Evolutionary conservation across 2,329 filamentous ascomycete species (phyloP), one percentile per base, ranked within the genome.

Genomic region (Beauveria scarabaeidicola): DNA sequence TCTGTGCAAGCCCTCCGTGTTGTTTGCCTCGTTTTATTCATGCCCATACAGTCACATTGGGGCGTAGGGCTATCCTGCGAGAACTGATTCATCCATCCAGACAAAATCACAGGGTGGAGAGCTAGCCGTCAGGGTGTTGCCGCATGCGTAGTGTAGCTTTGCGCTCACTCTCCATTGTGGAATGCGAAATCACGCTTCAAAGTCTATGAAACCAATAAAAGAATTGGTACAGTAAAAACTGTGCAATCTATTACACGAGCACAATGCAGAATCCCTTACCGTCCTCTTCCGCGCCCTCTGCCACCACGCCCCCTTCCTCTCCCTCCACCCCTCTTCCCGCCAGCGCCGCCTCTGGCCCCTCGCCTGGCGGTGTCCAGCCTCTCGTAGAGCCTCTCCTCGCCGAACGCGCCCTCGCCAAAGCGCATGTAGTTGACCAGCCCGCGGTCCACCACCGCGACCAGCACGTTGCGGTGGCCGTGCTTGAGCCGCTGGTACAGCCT

Each of bases 391-490:
- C 75, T 84, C 72, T 96, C 91, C 63, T 84, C 81, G 0, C 80
- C 87, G 73, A 97, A 97, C 1, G 86, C 87, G 11, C 85, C 86
- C 75, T 97, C 91, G 1, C 83, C 85, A 61, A 97, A 80, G 25
- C 89, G 79, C 67, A 97, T 78, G 70, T 93, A 97, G 71, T 93
- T 97, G 50, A 92, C 88, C 23, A 97, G 81, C 0, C 94, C 94
- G 63, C 91, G 83, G 70, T 97, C 94, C 38, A 97, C 91, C 2
- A 97, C 83, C 0, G 92, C 94, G 25, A 99, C 71, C 38, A 97
- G 78, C 36, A 94, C 89, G 72, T 90, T 94, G 64, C 90, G 83
- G 70, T 88, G 86, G 1, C 91, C 94, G 67, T 96, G 86, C 73
- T 91, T 93, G 63, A 97, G 75, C 61, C 89, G 85, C 67, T 87